Conservation (phyloP, 164 flowering plant genomes). For the Vitis amurensis region DNA sequence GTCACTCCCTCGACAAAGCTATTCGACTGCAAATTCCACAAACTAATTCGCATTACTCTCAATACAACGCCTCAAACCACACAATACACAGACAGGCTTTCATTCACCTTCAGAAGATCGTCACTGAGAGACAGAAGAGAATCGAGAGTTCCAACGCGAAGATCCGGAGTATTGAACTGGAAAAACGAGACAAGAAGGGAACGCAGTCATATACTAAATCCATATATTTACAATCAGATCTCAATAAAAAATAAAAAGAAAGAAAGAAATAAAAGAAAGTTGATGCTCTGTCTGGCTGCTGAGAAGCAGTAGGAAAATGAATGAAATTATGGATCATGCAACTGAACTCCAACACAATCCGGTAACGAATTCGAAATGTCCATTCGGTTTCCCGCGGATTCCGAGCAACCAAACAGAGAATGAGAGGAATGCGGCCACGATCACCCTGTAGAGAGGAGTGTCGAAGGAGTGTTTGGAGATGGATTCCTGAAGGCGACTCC, state of each 20-base stretch:
- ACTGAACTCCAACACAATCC: too few species aligned
- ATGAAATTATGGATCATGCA: too few species aligned
- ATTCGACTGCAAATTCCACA: conserved; percentile 60
- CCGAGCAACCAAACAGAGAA: too few species aligned
- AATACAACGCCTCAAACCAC: too few species aligned
- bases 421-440: too few species aligned
- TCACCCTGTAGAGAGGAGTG: conserved; percentile 82
- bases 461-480: conserved; percentile 90
- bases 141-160: conserved; percentile 94
- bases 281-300: too few species aligned
- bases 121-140: conserved; percentile 92
- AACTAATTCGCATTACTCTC: neutral
- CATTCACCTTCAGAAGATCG: conserved; percentile 76
- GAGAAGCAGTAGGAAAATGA: too few species aligned
- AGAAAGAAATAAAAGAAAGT: conserved; percentile 1
- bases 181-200: neutral
- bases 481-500: conserved; percentile 79
- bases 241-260: neutral
- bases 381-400: too few species aligned
- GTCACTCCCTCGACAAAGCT: conserved; percentile 85
- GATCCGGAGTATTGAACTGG: conserved; percentile 89
- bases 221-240: neutral
- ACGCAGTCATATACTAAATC: too few species aligned
- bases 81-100: too few species aligned
- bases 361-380: too few species aligned